A percentile compares a stretch with the other conserved stretches of the same genome.
Conservation (phyloP, 2,329 filamentous ascomycete genomes). For the Ophiostoma sp. region DNA sequence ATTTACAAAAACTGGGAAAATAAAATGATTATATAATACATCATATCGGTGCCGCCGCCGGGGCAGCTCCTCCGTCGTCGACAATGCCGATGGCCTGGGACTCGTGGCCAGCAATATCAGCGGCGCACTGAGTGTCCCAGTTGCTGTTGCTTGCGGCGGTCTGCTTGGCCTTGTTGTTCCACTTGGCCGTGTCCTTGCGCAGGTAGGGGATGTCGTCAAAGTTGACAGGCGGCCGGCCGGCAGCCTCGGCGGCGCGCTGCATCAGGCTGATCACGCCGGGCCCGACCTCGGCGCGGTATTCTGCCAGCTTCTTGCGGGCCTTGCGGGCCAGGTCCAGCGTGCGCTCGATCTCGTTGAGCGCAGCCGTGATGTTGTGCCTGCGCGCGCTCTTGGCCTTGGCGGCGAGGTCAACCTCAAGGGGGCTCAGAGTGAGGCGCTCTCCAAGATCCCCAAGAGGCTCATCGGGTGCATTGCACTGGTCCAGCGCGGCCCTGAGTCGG, state of each 20-base stretch:
- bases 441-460: background rate
- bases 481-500: slow-evolving; percentile 21
- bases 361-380: slow-evolving; percentile 12
- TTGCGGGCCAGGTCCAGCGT: slow-evolving; percentile 28
- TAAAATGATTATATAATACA: background rate
- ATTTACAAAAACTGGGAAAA: background rate
- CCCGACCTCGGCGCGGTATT: slow-evolving; percentile 29
- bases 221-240: slow-evolving; percentile 28
- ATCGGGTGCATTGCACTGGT: slow-evolving; percentile 15
- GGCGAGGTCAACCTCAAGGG: background rate
- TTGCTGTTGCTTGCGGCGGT: background rate
- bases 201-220: slow-evolving; percentile 24
- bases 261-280: slow-evolving; percentile 32
- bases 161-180: background rate
- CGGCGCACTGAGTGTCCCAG: slow-evolving; percentile 17
- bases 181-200: background rate
- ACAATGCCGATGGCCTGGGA: background rate
- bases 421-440: background rate
- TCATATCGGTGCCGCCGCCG: background rate
- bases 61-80: background rate
- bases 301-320: slow-evolving; percentile 26
- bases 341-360: slow-evolving; percentile 28
- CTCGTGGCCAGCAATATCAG: background rate
- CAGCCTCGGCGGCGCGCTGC: slow-evolving; percentile 32
- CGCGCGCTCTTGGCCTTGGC: background rate